A percentile compares a stretch with the other conserved stretches of the same genome.
Evolutionary conservation across 2,329 filamentous ascomycete genomes (phyloP).

Genomic region (Paecilomyces variotii): DNA sequence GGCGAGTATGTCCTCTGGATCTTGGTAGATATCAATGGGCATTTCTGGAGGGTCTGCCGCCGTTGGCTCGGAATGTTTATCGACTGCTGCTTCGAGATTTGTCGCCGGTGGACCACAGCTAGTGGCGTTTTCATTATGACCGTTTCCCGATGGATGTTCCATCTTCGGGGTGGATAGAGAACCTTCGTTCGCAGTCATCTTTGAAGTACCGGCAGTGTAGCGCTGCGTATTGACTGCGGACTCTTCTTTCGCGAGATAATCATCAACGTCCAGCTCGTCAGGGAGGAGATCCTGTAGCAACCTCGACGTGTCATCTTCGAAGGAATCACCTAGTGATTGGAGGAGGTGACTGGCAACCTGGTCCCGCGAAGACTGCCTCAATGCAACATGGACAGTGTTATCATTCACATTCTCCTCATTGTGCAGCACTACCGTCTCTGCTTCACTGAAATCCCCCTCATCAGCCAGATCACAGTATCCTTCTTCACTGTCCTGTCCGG

Average conservation of each 20-base stretch:
- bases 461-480: neutral
- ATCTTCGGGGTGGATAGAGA: neutral
- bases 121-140: neutral
- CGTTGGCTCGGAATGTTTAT: neutral
- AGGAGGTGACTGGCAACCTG: neutral
- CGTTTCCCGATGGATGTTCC: neutral
- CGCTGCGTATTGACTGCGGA: neutral
- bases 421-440: neutral
- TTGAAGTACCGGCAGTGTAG: neutral
- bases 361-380: neutral
- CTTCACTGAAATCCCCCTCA: neutral
- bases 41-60: neutral
- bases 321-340: conserved; percentile 12
- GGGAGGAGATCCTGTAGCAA: conserved; percentile 17
- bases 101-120: neutral
- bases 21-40: neutral
- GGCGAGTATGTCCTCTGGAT: conserved; percentile 1
- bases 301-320: conserved; percentile 27
- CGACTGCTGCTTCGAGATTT: neutral
- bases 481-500: neutral
- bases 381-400: neutral
- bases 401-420: neutral
- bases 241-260: conserved; percentile 3
- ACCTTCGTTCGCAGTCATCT: neutral
- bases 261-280: conserved; percentile 12